Evolutionary conservation across 73 alveolate species (phyloP).

Genomic region (Paramecium sexaurelia): DNA sequence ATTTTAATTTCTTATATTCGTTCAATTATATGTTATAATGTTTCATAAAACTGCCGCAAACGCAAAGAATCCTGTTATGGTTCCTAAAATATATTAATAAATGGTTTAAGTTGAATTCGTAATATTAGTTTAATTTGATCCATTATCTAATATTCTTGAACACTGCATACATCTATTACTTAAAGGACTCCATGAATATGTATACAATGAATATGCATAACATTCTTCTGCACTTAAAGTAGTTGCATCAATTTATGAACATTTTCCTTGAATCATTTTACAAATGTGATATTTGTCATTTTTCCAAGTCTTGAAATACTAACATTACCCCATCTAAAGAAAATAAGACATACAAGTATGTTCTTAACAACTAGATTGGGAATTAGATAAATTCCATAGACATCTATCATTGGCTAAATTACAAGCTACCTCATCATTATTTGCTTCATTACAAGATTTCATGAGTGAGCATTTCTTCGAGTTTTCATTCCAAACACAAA

Average conservation of each 20-base stretch:
- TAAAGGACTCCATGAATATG: not conserved
- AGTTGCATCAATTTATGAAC: not conserved
- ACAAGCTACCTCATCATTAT: not conserved
- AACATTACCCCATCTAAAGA: not conserved
- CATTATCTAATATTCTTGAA: not conserved
- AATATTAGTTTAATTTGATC: too few species aligned
- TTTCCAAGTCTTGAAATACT: not conserved
- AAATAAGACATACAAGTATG: not conserved
- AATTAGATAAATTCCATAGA: not conserved
- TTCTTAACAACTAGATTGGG: not conserved
- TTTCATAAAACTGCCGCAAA: not conserved
- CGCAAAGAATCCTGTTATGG: not conserved
- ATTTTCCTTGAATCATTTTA: not conserved
- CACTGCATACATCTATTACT: not conserved
- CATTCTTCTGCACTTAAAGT: not conserved
- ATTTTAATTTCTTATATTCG: not conserved
- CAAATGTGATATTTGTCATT: not conserved
- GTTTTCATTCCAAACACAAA: not conserved
- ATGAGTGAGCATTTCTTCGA: not conserved
- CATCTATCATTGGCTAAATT: not conserved
- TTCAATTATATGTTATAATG: not conserved
- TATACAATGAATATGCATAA: not conserved
- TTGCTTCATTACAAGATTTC: not conserved
- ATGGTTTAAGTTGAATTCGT: too few species aligned
- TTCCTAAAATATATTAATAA: not conserved